Evolutionary conservation across 345 rosid species (phyloP), one percentile per base, ranked within the genome.

Genomic region (Excoecaria cochinchinensis): DNA sequence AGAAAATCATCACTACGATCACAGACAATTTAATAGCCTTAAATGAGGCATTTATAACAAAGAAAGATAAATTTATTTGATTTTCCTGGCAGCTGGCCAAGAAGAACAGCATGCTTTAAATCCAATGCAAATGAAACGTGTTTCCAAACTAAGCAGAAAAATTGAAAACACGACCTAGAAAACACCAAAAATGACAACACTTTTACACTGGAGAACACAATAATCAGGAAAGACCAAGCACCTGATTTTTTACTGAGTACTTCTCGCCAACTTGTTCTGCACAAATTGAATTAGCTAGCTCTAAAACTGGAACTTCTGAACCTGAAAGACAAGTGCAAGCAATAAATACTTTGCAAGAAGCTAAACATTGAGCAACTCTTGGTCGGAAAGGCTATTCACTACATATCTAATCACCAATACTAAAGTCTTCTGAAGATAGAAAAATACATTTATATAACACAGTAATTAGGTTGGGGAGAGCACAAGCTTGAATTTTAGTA

Each of bases 261-360:
- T 24, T 63, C 71, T 72, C 80, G 73, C 84, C 84, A 82, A 74
- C 63, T 81, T 85, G 81, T 74, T 86, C 89, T 10, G 87, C 84
- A 78, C 91, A 85, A 75, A 95, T 92, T 13, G 85, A 65, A 50
- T 90, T 90, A 47, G 97, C 97, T 71, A 92, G 92, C 81, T 89
- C 96, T 24, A 83, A 63, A 67, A 91, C 76, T 25, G 90, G 90
- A 80, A 81, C 80, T 46, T 90, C 59, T 16, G 89, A 57, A 81
- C 99, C 99, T 95, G 94, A 76, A 82, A 75, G 73, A 52, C 51
- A 24, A 39, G 78, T 71, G 71, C 2, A 39, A 73, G 52, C 57
- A 46, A 52, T 69, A 19, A 61, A 56, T 13, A 53, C 21, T 59
- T 25, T 24, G 44, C 4, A 69, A 42, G 9, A 46, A 46, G 52